These are phyloP conservation scores for Artemisia annua DNA, from an alignment of 129 eudicot genomes.

Conservation along the genomic window DNA sequence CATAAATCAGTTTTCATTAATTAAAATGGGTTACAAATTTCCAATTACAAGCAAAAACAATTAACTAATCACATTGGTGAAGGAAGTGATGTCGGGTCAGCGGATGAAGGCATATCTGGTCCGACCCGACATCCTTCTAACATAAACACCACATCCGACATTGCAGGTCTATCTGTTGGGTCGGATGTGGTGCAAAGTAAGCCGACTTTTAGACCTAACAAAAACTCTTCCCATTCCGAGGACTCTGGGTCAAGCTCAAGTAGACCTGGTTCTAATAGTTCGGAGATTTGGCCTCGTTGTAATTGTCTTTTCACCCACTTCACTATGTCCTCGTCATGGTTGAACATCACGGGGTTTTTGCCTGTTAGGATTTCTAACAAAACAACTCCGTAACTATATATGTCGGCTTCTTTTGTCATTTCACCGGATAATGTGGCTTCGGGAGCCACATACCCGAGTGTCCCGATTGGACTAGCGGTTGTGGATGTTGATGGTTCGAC, in stretches of 20 bases:
- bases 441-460: constrained; percentile 76
- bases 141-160: constrained; percentile 88
- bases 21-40: not conserved
- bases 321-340: constrained; percentile 80
- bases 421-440: constrained; percentile 58
- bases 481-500: constrained; percentile 64
- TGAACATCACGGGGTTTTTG: constrained; percentile 70
- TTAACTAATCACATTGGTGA: constrained; percentile 44
- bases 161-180: constrained; percentile 66
- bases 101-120: constrained; percentile 72
- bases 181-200: constrained; percentile 76
- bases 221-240: constrained; percentile 89
- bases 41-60: constrained; percentile 13
- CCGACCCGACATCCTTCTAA: constrained; percentile 90
- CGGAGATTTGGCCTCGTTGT: constrained; percentile 66
- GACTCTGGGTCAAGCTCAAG: constrained; percentile 89
- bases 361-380: constrained; percentile 75
- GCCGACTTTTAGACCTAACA: constrained; percentile 85
- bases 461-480: constrained; percentile 58
- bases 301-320: constrained; percentile 87
- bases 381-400: constrained; percentile 81
- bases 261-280: constrained; percentile 75
- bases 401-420: constrained; percentile 64
- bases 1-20: not conserved
- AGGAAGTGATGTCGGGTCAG: constrained; percentile 70